A percentile compares a stretch with the other conserved stretches of the same genome.
These are phyloP conservation scores for Fusarium nygamai DNA, from an alignment of 2,329 filamentous ascomycete genomes.

Conservation along the genomic window DNA sequence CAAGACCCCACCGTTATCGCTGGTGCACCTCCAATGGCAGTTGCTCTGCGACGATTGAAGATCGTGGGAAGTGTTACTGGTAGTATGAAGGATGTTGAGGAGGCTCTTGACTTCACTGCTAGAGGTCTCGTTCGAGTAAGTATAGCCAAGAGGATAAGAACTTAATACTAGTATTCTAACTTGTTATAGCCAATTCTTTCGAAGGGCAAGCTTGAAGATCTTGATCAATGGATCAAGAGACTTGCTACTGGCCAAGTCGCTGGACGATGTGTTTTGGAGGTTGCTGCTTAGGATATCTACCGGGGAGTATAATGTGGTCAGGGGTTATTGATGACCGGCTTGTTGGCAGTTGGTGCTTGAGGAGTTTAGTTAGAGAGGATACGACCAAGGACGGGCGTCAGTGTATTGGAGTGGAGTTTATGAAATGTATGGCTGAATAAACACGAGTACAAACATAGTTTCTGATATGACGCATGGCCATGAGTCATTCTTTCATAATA, in stretches of 20 bases:
- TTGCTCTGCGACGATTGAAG: conserved; percentile 34
- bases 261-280: conserved; percentile 37
- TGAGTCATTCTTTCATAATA: not conserved
- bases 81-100: conserved; percentile 38
- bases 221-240: conserved; percentile 38
- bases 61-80: conserved; percentile 40
- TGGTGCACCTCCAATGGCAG: conserved; percentile 28
- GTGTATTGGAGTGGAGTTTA: not conserved
- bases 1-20: conserved; percentile 34
- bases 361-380: not conserved
- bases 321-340: fast-evolving
- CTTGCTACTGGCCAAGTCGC: conserved; percentile 35
- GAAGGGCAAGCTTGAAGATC: conserved; percentile 40
- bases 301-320: fast-evolving
- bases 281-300: not conserved
- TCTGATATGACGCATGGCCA: not conserved
- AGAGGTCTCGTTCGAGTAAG: conserved; percentile 37
- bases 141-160: fast-evolving
- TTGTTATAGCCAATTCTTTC: conserved; percentile 30
- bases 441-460: not conserved
- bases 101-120: conserved; percentile 42
- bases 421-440: not conserved
- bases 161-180: not conserved
- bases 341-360: not conserved
- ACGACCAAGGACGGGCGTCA: too few relatives aligned